Evolutionary conservation across 1,284 basidiomycete genomes (phyloP).

Genomic region (Ceratobasidium sp.): DNA sequence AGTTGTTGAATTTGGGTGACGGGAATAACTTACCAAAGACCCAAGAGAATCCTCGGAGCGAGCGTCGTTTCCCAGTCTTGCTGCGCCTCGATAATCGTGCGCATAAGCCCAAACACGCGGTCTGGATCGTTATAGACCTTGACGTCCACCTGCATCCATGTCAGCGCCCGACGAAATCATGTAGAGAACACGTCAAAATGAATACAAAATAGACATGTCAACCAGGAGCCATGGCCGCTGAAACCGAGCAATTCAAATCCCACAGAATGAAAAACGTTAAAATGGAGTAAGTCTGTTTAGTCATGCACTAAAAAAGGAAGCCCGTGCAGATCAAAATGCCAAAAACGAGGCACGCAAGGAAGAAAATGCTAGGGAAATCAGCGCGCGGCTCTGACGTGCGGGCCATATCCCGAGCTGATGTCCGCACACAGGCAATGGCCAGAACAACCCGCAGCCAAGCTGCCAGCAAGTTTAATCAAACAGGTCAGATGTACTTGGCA

Average conservation of each 20-base stretch:
- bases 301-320: not conserved
- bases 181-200: not conserved
- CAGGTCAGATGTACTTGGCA: too few relatives aligned
- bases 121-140: constrained; percentile 93
- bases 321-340: too few relatives aligned
- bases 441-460: too few relatives aligned
- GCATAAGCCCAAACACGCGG: constrained; percentile 86
- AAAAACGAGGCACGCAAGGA: too few relatives aligned
- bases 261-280: not conserved
- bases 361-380: too few relatives aligned
- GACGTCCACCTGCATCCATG: constrained; percentile 68
- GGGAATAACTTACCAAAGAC: constrained; percentile 50
- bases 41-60: constrained; percentile 90
- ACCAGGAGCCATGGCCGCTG: not conserved
- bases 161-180: not conserved
- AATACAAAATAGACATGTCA: not conserved
- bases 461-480: too few relatives aligned
- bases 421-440: too few relatives aligned
- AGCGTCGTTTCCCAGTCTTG: constrained; percentile 79
- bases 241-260: not conserved
- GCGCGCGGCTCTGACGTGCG: too few relatives aligned
- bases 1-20: constrained; percentile 45
- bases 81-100: constrained; percentile 71
- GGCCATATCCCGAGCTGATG: too few relatives aligned
- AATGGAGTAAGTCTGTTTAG: not conserved